Conservation (phyloP, 768 basidiomycete species). For the Tulasnella sp. region DNA sequence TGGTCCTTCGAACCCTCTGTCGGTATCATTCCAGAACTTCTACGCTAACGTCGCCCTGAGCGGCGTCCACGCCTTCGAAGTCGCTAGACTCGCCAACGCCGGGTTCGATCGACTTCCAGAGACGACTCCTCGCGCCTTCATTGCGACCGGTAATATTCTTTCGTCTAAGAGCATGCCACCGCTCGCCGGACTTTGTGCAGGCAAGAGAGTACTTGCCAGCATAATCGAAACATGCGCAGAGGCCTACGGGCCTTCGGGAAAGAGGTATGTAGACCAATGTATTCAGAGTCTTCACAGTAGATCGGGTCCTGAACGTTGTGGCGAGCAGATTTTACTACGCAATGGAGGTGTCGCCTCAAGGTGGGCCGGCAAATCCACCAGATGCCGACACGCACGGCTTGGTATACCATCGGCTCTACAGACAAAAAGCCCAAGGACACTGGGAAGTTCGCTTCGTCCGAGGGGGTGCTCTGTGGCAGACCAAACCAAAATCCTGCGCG, state of each 20-base stretch:
- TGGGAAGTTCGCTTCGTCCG: constrained; percentile 8
- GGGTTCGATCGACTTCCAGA: constrained; percentile 6
- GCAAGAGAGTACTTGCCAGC: not conserved
- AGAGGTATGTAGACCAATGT: not conserved
- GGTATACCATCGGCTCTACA: not conserved
- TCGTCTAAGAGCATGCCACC: not conserved
- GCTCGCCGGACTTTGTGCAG: not conserved
- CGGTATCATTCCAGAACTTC: not conserved
- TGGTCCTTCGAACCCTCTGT: constrained; percentile 5
- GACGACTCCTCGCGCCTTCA: not conserved
- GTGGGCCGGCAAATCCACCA: not conserved
- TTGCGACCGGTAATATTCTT: constrained; percentile 4
- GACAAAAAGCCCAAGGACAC: not conserved
- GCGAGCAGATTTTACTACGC: constrained; percentile 6
- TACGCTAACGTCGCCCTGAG: not conserved
- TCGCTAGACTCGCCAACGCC: not conserved
- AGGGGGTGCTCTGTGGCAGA: not conserved
- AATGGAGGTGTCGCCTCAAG: not conserved
- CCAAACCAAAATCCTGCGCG: not conserved
- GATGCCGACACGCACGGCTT: not conserved
- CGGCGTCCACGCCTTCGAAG: constrained; percentile 4
- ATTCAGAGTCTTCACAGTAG: not conserved
- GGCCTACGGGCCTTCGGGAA: constrained; percentile 6
- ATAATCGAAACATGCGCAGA: not conserved
- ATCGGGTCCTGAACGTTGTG: not conserved